Conservation (phyloP, 495 filamentous ascomycete species). For the Tuber microsphaerosporum region DNA sequence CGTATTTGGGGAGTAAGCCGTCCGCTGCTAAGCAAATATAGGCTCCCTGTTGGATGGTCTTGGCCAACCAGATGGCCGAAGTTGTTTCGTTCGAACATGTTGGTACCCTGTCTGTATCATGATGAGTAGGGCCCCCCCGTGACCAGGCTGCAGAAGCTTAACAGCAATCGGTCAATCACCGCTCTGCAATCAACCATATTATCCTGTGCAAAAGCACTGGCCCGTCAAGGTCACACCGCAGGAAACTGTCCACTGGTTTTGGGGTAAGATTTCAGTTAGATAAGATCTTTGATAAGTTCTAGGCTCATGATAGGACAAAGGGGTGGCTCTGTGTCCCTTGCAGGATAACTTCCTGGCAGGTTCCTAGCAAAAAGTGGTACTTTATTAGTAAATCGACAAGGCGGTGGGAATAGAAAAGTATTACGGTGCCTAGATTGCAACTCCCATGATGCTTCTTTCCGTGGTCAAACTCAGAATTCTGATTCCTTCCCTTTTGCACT, state of each 20-base stretch:
- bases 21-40: not conserved
- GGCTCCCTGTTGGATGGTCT: not conserved
- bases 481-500: not conserved
- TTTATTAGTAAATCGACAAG: not conserved
- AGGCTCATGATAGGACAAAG: not conserved
- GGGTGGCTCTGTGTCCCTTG: not conserved
- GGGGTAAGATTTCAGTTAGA: not conserved
- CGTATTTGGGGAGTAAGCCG: not conserved
- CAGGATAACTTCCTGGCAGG: not conserved
- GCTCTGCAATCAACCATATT: not conserved
- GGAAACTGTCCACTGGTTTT: not conserved
- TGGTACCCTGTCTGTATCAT: not conserved
- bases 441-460: constrained; percentile 3
- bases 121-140: not conserved
- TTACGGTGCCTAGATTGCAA: not conserved
- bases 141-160: not conserved
- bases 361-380: not conserved
- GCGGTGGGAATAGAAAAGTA: not conserved
- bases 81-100: not conserved
- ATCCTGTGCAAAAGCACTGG: not conserved
- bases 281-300: constrained; percentile 1
- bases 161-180: not conserved
- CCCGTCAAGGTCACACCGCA: not conserved
- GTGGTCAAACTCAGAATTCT: not conserved
- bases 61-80: constrained; percentile 5